Evolutionary conservation across 2,329 filamentous ascomycete species (phyloP), one percentile per base, ranked within the genome.

Genomic region (Elsinoe perseae): DNA sequence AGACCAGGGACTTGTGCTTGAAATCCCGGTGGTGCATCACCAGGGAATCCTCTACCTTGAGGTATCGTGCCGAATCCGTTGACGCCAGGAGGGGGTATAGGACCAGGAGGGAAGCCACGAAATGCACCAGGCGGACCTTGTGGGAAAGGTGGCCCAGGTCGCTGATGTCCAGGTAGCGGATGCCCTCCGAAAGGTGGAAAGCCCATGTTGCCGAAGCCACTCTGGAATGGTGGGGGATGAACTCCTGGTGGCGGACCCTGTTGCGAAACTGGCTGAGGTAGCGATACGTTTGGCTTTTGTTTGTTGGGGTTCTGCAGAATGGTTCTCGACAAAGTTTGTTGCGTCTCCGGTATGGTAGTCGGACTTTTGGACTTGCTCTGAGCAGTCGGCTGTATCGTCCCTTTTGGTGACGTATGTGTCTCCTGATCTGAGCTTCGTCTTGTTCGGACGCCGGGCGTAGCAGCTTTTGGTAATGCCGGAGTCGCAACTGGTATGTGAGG

Each of bases 371-470:
- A 74, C 72, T 60, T 85, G 79, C 66, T 73, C 8, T 72, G 69
- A 12, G 67, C 70, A 27, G 70, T 69, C 10, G 69, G 71, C 21
- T 69, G 64, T 56, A 86, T 81, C 1, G 87, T 84, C 2, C 83
- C 80, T 60, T 86, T 83, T 2, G 89, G 87, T 52, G 83, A 85
- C 5, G 82, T 80, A 6, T 81, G 82, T 8, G 83, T 83, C 23
- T 84, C 85, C 68, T 93, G 89, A 61, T 95, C 89, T 7, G 89
- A 93, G 46, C 82, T 73, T 59, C 91, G 87, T 56, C 89, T 84
- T 34, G 84, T 46, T 12, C 53, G 80, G 60, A 87, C 86, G 61
- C 83, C 85, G 7, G 90, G 88, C 10, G 88, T 91, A 4, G 89
- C 84, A 18, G 85, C 84, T 69, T 95, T 95, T 10, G 90, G 84